These are phyloP conservation scores for Gentiana macrophylla DNA, from an alignment of 257 asterid species.

Conservation along the genomic window DNA sequence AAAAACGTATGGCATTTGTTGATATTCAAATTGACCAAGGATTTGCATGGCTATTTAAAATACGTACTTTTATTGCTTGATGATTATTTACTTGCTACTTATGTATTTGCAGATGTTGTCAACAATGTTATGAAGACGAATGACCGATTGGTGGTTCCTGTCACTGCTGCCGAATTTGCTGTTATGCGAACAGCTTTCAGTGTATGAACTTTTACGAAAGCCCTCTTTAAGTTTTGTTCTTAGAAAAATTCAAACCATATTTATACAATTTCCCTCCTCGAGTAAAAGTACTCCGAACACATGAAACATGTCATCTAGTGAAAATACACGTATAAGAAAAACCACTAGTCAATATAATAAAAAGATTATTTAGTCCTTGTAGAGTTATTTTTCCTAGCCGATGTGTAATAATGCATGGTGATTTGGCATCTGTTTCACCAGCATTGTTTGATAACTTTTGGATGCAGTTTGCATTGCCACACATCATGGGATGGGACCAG, in stretches of 20 bases:
- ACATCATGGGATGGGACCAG: conserved; percentile 88
- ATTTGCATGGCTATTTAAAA: no score
- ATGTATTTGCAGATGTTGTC: conserved; percentile 55
- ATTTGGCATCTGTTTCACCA: not conserved
- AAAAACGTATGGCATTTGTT: no score
- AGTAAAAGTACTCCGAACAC: no score
- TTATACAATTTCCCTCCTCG: no score
- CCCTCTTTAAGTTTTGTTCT: no score
- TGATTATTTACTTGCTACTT: conserved; percentile 2
- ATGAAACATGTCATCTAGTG: no score
- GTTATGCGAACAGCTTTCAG: conserved; percentile 79
- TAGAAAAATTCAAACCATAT: not conserved
- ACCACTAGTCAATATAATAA: no score
- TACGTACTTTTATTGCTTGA: not conserved
- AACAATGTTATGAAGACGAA: conserved; percentile 54
- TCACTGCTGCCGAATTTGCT: conserved; percentile 84
- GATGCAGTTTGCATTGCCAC: conserved; percentile 91
- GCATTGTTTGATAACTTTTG: not conserved
- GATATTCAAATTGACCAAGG: not conserved
- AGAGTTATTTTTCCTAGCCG: not conserved
- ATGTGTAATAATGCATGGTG: not conserved
- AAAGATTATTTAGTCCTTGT: not conserved
- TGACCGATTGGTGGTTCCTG: conserved; percentile 77
- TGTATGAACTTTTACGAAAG: conserved; percentile 26
- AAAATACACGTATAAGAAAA: no score